Evolutionary conservation across 345 rosid species (phyloP).

Genomic region (Hibiscus tridactylites): DNA sequence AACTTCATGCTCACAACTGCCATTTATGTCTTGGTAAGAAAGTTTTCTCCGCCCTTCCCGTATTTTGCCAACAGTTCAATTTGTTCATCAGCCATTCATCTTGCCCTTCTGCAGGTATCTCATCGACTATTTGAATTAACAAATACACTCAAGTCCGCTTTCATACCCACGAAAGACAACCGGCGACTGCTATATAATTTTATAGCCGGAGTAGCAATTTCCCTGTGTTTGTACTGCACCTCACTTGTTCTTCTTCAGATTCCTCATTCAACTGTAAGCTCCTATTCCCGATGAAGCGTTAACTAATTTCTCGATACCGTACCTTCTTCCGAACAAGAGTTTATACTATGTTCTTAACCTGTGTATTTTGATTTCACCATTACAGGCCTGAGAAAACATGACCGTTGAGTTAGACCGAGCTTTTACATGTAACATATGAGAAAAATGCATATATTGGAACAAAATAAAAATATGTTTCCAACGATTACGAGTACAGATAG

Average conservation of each 20-base stretch:
- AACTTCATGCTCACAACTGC: conserved; percentile 96
- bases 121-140: conserved; percentile 76
- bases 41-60: neutral
- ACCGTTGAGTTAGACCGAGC: neutral
- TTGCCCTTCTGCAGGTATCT: conserved; percentile 44
- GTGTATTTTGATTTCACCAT: neutral
- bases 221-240: conserved; percentile 47
- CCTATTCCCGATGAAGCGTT: neutral
- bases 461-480: conserved; percentile 10
- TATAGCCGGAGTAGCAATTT: conserved; percentile 52
- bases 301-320: neutral
- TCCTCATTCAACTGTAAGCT: conserved; percentile 58
- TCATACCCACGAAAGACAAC: conserved; percentile 74
- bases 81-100: conserved; percentile 1
- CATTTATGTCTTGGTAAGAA: conserved; percentile 68
- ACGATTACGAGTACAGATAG: conserved; percentile 8
- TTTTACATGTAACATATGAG: neutral
- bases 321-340: neutral
- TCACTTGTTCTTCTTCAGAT: conserved; percentile 75
- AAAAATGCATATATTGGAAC: conserved; percentile 7
- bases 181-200: conserved; percentile 51
- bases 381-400: conserved; percentile 28
- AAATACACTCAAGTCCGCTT: conserved; percentile 58
- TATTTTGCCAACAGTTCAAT: neutral
- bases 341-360: neutral